These are phyloP conservation scores for Ensete glaucum DNA, from an alignment of 176 grass and related monocot species.

Conservation along the genomic window DNA sequence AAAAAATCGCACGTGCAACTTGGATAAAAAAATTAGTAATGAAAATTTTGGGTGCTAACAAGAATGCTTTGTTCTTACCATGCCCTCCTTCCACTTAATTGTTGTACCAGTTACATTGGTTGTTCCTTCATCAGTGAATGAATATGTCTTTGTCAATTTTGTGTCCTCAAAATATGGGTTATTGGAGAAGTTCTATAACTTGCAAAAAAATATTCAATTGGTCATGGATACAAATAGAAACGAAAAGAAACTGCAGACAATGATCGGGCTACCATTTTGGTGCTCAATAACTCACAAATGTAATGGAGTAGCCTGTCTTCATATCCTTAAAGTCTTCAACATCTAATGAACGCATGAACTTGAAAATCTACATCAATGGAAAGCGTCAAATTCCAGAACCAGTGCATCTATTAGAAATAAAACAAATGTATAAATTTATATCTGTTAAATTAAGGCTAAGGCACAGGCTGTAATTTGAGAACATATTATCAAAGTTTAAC, in stretches of 20 bases:
- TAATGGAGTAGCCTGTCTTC: slow-evolving; percentile 78
- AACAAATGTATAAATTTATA: background rate
- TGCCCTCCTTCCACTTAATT: slow-evolving; percentile 97
- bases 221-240: background rate
- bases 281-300: slow-evolving; percentile 38
- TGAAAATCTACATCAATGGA: slow-evolving; percentile 58
- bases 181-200: slow-evolving; percentile 63
- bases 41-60: slow-evolving; percentile 2
- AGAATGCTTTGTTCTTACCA: slow-evolving; percentile 28
- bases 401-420: background rate
- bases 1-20: slow-evolving; percentile 26
- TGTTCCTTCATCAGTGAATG: slow-evolving; percentile 76
- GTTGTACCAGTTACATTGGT: slow-evolving; percentile 60
- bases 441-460: background rate
- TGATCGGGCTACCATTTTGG: background rate
- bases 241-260: background rate
- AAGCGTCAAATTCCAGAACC: slow-evolving; percentile 2
- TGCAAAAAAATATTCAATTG: slow-evolving; percentile 14
- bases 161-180: slow-evolving; percentile 79
- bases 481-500: background rate
- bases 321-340: slow-evolving; percentile 80
- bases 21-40: background rate
- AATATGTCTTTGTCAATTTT: slow-evolving; percentile 78
- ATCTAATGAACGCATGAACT: slow-evolving; percentile 62
- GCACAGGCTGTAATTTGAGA: background rate